Base-by-base conservation (phyloP, 495 filamentous ascomycete species). In the Aspergillus sclerotioniger region DNA sequence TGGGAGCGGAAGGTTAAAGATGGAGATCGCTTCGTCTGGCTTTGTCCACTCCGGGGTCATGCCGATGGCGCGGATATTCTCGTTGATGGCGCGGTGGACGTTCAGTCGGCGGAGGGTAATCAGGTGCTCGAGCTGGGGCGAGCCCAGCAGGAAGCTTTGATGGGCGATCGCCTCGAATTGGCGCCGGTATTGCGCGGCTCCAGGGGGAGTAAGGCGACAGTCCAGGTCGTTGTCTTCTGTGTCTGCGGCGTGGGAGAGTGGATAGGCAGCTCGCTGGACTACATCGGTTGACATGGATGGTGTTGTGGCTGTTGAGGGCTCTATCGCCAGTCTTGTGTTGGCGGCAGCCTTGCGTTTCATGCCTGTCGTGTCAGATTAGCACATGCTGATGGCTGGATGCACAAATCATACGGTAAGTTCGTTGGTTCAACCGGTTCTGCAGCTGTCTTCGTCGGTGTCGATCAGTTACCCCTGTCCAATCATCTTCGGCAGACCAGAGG, bases 371-470 rank as follows among this genome's bases (percentile, higher is more conserved):
- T 25, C 2, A 5, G 25, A 25, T 25, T 25, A 25, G 5, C 2
- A 3, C 25, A 25, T 25, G 25, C 25, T 5, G 5, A 25, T 25
- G 25, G 25, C 5, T 25, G n/a, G n/a, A n/a, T n/a, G n/a, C n/a
- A n/a, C n/a, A n/a, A n/a, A n/a, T n/a, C 58, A 32, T 56, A 65
- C 62, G 58, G 47, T 58, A 57, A 6, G 56, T 50, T 44, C 62
- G 17, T 35, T 61, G 62, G 33, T 65, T 65, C 39, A 48, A 44
- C 5, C 62, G 58, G 51, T 65, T 65, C 53, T 65, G 62, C 35
- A 65, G 39, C 43, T 43, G 55, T 35, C 58, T 16, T 12, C 62
- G 35, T 37, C 56, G 25, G 3, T 51, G 32, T 17, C 48, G 62
- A 44, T 65, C 58, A 7, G 56, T 57, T 0, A 62, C 32, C 3